These are phyloP conservation scores for Whalleya microplaca DNA, from an alignment of 2,329 filamentous ascomycete genomes.

Conservation along the genomic window DNA sequence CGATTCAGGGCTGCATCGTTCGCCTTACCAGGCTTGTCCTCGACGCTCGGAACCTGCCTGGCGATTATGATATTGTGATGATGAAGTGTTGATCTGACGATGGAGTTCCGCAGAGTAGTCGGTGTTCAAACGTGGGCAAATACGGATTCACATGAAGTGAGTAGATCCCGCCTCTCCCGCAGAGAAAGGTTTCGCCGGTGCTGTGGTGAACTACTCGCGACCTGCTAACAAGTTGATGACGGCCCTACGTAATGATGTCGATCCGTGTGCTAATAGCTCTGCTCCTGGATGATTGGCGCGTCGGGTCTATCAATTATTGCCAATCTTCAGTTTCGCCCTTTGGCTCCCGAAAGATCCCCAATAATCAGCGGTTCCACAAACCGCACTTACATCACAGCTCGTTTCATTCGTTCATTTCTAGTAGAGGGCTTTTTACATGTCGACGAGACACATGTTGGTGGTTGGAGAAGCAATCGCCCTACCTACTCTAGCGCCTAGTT, in stretches of 20 bases:
- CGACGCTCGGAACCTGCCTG: neutral
- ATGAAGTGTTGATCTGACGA: neutral
- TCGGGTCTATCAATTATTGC: neutral
- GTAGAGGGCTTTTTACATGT: neutral
- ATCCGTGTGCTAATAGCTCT: conserved; percentile 14
- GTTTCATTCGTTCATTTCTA: neutral
- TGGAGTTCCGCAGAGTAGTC: neutral
- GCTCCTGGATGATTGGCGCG: neutral
- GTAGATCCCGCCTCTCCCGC: neutral
- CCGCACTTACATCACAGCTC: neutral
- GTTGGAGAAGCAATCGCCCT: neutral
- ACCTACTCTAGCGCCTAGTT: neutral
- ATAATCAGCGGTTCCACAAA: neutral
- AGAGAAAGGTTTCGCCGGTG: neutral
- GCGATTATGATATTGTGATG: neutral
- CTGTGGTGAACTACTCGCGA: too few species aligned
- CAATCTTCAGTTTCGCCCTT: neutral
- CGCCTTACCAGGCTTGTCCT: neutral
- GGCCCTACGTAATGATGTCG: conserved; percentile 24
- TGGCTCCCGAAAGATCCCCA: neutral
- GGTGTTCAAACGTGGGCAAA: neutral
- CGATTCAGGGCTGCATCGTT: neutral
- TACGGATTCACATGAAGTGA: neutral
- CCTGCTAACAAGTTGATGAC: neutral
- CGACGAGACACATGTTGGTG: neutral